These are phyloP conservation scores for Dioszegia hungarica DNA, from an alignment of 768 basidiomycete genomes.

Conservation along the genomic window DNA sequence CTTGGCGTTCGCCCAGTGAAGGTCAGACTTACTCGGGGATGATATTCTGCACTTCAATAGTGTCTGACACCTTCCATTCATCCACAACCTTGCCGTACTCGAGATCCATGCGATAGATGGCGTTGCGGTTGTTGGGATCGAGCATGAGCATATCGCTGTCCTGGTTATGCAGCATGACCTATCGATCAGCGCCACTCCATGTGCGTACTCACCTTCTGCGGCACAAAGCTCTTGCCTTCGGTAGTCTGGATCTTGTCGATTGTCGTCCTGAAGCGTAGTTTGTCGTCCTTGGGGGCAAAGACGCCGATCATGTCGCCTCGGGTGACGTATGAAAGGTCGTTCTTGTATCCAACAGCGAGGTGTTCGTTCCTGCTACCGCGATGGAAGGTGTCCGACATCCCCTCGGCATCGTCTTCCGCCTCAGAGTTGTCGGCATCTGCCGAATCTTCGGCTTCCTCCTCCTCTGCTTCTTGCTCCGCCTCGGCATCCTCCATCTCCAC, in stretches of 20 bases:
- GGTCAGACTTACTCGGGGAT: constrained; percentile 60
- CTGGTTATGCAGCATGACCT: constrained; percentile 97
- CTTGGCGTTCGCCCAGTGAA: not conserved
- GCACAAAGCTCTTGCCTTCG: constrained; percentile 75
- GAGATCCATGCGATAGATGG: constrained; percentile 85
- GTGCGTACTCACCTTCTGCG: constrained; percentile 62
- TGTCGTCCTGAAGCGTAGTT: constrained; percentile 78
- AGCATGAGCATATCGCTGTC: constrained; percentile 92
- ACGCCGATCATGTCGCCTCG: constrained; percentile 88
- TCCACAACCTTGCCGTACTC: constrained; percentile 92
- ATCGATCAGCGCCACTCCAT: constrained; percentile 10
- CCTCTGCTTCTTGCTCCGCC: constrained; percentile 56
- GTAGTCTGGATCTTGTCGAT: constrained; percentile 76
- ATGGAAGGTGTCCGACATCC: constrained; percentile 41
- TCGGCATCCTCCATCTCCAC: constrained; percentile 77
- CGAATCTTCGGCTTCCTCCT: constrained; percentile 54
- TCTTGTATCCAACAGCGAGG: constrained; percentile 89
- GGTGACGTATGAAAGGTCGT: constrained; percentile 88
- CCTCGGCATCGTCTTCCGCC: constrained; percentile 22
- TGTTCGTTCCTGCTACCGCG: constrained; percentile 74
- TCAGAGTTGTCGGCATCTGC: constrained; percentile 5
- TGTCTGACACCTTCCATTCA: constrained; percentile 96
- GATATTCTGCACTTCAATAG: constrained; percentile 78
- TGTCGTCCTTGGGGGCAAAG: constrained; percentile 67
- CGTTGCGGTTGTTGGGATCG: constrained; percentile 72